These are phyloP conservation scores for Skeletonema potamos DNA, from an alignment of 108 stramenopile genomes.

Conservation along the genomic window DNA sequence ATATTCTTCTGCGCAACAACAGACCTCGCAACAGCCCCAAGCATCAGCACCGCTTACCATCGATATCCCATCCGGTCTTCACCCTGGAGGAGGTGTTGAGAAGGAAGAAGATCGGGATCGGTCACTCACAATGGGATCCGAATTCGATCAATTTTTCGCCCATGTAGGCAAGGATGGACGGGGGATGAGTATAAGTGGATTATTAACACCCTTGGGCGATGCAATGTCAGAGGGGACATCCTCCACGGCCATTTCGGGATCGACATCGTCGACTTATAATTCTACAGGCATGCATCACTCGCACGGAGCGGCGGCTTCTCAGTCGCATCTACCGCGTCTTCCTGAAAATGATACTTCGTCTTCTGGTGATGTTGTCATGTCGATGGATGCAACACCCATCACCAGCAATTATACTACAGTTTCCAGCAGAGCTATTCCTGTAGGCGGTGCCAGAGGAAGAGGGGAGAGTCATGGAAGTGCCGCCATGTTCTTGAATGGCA, in stretches of 20 bases:
- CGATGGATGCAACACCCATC: neutral
- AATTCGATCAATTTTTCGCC: conserved; percentile 24
- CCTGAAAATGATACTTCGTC: neutral
- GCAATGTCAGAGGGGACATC: conserved; percentile 17
- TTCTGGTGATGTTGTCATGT: neutral
- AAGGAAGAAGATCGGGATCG: conserved; percentile 20
- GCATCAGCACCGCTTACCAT: neutral
- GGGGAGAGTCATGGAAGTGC: conserved; percentile 16
- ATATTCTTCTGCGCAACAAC: neutral
- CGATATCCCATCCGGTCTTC: neutral
- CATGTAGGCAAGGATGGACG: conserved; percentile 4
- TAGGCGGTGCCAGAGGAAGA: conserved; percentile 6
- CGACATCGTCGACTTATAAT: neutral
- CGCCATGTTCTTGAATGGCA: conserved; percentile 15
- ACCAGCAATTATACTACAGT: neutral
- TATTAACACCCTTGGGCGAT: conserved; percentile 18
- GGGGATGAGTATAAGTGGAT: conserved; percentile 16
- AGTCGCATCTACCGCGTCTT: conserved; percentile 4
- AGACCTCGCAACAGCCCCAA: neutral
- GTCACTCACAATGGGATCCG: conserved; percentile 25
- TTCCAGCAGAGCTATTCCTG: conserved; percentile 11
- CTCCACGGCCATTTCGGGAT: conserved; percentile 17
- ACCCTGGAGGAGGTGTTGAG: neutral
- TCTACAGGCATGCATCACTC: neutral
- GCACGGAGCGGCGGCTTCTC: neutral